phyloP scores from a whole-genome alignment of 139 green algal species.

The Spirogloea muscicola region DNA sequence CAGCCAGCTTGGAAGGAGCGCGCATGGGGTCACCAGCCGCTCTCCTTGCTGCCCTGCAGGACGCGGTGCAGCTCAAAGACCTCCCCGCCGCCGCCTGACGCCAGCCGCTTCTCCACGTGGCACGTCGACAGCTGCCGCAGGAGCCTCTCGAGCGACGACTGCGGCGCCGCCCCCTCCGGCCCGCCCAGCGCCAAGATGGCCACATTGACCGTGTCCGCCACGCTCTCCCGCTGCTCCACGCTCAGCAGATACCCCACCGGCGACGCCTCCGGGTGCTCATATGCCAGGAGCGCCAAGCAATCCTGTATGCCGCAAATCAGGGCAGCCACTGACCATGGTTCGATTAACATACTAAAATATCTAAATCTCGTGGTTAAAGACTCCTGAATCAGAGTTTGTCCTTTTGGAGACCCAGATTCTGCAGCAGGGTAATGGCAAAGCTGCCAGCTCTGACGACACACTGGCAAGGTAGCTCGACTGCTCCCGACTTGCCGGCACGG shows the following conservation, averaged over 20 bases:
- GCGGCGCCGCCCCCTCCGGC: slow-evolving; percentile 14
- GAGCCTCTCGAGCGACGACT: slow-evolving; percentile 56
- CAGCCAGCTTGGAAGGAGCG: too few relatives aligned
- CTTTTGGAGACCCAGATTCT: too few relatives aligned
- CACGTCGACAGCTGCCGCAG: slow-evolving; percentile 61
- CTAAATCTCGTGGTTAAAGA: too few relatives aligned
- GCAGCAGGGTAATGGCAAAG: too few relatives aligned
- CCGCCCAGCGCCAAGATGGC: slow-evolving; percentile 54
- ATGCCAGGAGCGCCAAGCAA: slow-evolving; percentile 72
- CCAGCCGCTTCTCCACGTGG: slow-evolving; percentile 51
- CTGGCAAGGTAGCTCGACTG: too few relatives aligned
- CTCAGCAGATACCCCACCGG: slow-evolving; percentile 61
- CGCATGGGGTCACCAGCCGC: too few relatives aligned
- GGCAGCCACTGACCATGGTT: too few relatives aligned
- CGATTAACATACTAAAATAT: too few relatives aligned
- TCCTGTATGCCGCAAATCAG: too few relatives aligned
- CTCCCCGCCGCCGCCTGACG: slow-evolving; percentile 55
- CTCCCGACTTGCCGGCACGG: too few relatives aligned
- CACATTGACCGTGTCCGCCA: slow-evolving; percentile 71
- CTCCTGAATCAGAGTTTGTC: too few relatives aligned
- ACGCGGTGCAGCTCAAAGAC: slow-evolving; percentile 48
- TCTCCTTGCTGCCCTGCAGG: slow-evolving; percentile 19
- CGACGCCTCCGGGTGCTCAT: slow-evolving; percentile 62
- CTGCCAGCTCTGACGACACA: too few relatives aligned
- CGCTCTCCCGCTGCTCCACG: slow-evolving; percentile 57